Conservation (phyloP, 2,329 filamentous ascomycete genomes). For the Hypoxylon sp. region DNA sequence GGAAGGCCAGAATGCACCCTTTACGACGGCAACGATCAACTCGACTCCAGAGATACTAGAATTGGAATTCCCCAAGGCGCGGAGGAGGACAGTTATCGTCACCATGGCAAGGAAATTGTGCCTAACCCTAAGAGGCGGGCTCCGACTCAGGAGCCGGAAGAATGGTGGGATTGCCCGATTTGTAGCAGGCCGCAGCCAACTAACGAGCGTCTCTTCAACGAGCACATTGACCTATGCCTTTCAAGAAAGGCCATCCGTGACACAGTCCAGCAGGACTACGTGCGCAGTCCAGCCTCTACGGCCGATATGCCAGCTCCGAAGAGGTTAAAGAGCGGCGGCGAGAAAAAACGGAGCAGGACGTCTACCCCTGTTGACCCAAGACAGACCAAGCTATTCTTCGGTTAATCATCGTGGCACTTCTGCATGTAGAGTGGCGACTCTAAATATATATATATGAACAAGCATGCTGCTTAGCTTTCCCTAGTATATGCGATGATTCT, state of each 20-base stretch:
- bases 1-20: constrained; percentile 76
- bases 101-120: constrained; percentile 68
- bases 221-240: constrained; percentile 92
- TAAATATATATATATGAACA: constrained; percentile 6
- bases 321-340: constrained; percentile 51
- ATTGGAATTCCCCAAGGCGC: constrained; percentile 70
- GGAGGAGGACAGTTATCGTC: constrained; percentile 61
- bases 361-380: constrained; percentile 48
- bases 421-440: background rate
- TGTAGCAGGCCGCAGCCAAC: constrained; percentile 82
- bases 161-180: constrained; percentile 89
- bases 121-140: constrained; percentile 60
- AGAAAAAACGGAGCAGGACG: constrained; percentile 49
- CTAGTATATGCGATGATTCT: background rate
- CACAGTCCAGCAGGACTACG: constrained; percentile 73
- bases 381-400: constrained; percentile 65
- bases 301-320: constrained; percentile 58
- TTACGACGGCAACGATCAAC: constrained; percentile 42
- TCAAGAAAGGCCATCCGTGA: constrained; percentile 90
- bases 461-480: background rate
- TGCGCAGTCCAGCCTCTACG: constrained; percentile 44
- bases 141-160: constrained; percentile 57
- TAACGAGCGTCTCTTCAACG: constrained; percentile 85
- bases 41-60: constrained; percentile 65
- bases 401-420: constrained; percentile 50